Evolutionary conservation across 2,329 filamentous ascomycete species (phyloP).

Genomic region (Lecanicillium sp.): DNA sequence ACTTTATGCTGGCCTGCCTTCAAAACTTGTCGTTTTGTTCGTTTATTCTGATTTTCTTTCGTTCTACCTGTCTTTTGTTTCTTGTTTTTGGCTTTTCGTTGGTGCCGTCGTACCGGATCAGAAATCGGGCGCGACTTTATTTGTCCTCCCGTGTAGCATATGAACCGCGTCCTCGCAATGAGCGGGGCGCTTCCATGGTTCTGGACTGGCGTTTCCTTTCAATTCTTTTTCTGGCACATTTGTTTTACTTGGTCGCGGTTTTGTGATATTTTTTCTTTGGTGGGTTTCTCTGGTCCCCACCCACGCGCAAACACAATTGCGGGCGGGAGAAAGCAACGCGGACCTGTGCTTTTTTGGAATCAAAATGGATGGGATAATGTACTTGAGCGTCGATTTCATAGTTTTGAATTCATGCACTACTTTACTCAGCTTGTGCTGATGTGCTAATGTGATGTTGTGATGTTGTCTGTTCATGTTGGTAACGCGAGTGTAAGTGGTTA

Average conservation of each 20-base stretch:
- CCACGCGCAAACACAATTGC: background rate
- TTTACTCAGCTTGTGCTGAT: too few species aligned
- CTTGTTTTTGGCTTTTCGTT: constrained; percentile 3
- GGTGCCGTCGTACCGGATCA: too few species aligned
- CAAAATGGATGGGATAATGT: constrained; percentile 5
- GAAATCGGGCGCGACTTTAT: too few species aligned
- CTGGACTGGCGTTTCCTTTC: constrained; percentile 12
- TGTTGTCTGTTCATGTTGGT: too few species aligned
- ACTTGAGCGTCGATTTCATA: constrained; percentile 4
- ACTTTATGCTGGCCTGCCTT: background rate
- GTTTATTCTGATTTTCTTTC: constrained; percentile 1
- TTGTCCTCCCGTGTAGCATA: constrained; percentile 15
- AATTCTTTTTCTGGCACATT: background rate
- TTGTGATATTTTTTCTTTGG: background rate
- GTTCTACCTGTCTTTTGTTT: background rate
- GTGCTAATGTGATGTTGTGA: background rate
- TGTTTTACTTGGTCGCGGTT: background rate
- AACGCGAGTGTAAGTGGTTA: too few species aligned
- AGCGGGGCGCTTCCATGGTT: background rate
- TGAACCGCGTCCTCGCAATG: constrained; percentile 8
- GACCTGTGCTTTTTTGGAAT: background rate
- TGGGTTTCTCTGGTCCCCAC: background rate
- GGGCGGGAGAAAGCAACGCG: background rate
- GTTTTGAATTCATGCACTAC: constrained; percentile 12
- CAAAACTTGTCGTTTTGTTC: background rate